phyloP scores from a whole-genome alignment of 495 filamentous ascomycete species.

The Penicillium cosmopolitanum region DNA sequence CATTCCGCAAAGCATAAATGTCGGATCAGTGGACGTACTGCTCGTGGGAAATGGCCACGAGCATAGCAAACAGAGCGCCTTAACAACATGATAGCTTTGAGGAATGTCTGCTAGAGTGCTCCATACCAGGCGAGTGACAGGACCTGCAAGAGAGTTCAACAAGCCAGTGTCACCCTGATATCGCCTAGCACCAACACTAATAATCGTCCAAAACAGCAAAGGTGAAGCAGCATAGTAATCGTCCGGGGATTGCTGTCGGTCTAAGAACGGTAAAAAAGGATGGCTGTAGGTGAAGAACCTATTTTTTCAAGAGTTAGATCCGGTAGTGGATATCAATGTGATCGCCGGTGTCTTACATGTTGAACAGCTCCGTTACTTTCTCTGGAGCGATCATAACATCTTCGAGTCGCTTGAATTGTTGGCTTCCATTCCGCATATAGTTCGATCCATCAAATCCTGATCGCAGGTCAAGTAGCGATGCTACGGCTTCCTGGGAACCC shows the following conservation, averaged over 20 bases:
- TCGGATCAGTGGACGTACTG: constrained; percentile 84
- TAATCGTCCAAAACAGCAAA: constrained; percentile 85
- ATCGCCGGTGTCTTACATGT: constrained; percentile 51
- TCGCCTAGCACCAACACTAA: constrained; percentile 79
- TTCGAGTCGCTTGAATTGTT: constrained; percentile 61
- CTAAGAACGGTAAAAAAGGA: constrained; percentile 82
- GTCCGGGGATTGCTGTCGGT: constrained; percentile 69
- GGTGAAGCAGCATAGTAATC: constrained; percentile 74
- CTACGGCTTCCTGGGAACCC: constrained; percentile 84
- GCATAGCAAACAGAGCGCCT: constrained; percentile 86
- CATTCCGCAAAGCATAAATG: constrained; percentile 85
- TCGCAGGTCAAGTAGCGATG: constrained; percentile 75
- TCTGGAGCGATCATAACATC: constrained; percentile 75
- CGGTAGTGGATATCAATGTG: neutral
- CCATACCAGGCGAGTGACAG: constrained; percentile 79
- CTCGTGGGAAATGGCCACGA: constrained; percentile 89
- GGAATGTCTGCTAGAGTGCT: constrained; percentile 79
- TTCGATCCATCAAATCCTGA: constrained; percentile 56
- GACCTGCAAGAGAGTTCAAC: constrained; percentile 69
- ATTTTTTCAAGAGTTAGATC: constrained; percentile 15
- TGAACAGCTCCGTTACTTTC: constrained; percentile 73
- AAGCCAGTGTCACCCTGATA: constrained; percentile 67
- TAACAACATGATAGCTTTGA: constrained; percentile 87
- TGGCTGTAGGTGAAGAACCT: constrained; percentile 81
- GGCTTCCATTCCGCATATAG: constrained; percentile 49